Evolutionary conservation across 495 filamentous ascomycete species (phyloP).

Genomic region (Elaphomyces granulatus): DNA sequence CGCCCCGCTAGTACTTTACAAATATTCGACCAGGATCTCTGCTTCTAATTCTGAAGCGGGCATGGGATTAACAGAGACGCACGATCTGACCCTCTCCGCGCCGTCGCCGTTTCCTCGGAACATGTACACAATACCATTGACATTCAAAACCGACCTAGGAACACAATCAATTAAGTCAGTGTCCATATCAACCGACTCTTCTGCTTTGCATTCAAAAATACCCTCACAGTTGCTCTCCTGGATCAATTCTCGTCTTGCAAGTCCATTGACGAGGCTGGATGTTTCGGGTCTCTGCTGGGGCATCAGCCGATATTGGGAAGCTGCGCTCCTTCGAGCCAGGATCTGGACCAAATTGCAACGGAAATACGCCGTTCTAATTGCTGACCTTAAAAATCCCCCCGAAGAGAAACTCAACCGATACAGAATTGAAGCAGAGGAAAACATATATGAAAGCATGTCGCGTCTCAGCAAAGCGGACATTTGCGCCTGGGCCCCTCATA

Average conservation of each 20-base stretch:
- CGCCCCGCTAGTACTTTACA: conserved; percentile 22
- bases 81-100: conserved; percentile 23
- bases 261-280: conserved; percentile 25
- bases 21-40: conserved; percentile 14
- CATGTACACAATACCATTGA: conserved; percentile 22
- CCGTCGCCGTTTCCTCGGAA: conserved; percentile 25
- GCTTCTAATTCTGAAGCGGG: conserved; percentile 4
- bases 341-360: conserved; percentile 25
- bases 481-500: conserved; percentile 21
- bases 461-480: conserved; percentile 9
- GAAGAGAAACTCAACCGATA: not conserved
- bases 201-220: conserved; percentile 15
- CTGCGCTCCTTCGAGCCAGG: conserved; percentile 21
- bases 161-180: conserved; percentile 22
- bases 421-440: not conserved
- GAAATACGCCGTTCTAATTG: conserved; percentile 11
- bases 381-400: not conserved
- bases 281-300: conserved; percentile 31
- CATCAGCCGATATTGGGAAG: conserved; percentile 32
- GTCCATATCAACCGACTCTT: conserved; percentile 13
- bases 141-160: conserved; percentile 29
- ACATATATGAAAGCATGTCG: conserved; percentile 8
- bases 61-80: conserved; percentile 17
- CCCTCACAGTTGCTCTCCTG: conserved; percentile 25
- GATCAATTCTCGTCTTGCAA: conserved; percentile 24